Percentiles rank a stretch among this genome's conserved stretches.
Conservation (phyloP, 305 asterid genomes). For the Ruellia speciosa region DNA sequence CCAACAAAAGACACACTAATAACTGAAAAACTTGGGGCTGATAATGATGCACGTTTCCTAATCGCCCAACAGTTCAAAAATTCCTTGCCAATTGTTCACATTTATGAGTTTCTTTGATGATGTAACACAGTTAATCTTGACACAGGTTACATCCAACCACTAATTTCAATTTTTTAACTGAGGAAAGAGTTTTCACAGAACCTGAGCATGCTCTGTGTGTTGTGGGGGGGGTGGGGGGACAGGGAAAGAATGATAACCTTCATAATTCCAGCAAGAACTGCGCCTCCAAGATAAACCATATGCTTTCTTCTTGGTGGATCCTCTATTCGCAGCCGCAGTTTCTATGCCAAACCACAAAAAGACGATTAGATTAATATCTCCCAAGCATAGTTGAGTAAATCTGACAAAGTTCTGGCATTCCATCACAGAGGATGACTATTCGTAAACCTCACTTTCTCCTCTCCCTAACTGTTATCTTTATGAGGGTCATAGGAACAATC, state of each 20-base stretch:
- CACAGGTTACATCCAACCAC: not conserved
- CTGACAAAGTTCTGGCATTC: not conserved
- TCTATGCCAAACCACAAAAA: conserved; percentile 32
- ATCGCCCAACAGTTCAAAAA: not conserved
- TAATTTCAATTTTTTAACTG: not conserved
- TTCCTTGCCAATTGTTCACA: not conserved
- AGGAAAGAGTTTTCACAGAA: not conserved
- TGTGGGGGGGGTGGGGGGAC: not conserved
- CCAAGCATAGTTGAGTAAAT: not conserved
- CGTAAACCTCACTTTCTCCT: not conserved
- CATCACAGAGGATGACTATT: not conserved
- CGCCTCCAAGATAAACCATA: conserved; percentile 97
- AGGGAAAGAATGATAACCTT: conserved; percentile 46
- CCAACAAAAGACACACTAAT: not conserved
- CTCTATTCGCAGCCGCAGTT: conserved; percentile 88
- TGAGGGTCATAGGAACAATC: not conserved
- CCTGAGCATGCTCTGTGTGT: not conserved
- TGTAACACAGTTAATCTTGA: too few species aligned
- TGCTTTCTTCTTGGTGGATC: conserved; percentile 98
- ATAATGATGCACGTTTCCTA: not conserved
- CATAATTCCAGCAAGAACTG: conserved; percentile 98
- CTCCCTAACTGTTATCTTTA: not conserved
- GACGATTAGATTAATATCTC: not conserved
- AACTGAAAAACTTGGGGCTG: not conserved
- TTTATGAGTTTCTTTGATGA: not conserved